Conservation (phyloP, 176 grass and related monocot species). For the Ampelocalamus luodianensis region DNA sequence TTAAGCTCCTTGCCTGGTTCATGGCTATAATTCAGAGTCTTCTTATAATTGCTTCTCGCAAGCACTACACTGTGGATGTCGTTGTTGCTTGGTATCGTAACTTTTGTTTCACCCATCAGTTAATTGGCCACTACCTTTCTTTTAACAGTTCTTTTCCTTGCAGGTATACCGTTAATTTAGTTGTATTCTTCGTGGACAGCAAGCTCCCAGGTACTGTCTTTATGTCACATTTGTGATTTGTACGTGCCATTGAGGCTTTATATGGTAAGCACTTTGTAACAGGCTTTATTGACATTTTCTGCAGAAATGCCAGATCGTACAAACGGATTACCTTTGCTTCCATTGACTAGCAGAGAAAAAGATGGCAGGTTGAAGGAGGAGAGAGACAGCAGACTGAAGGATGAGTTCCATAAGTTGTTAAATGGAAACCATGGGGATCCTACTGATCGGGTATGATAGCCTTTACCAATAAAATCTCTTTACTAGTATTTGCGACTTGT, state of each 20-base stretch:
- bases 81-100: conserved; percentile 84
- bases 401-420: conserved; percentile 80
- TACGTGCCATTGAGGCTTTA: neutral
- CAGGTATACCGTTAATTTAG: conserved; percentile 97
- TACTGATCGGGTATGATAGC: conserved; percentile 69
- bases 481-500: neutral
- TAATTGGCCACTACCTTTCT: neutral
- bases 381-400: conserved; percentile 67
- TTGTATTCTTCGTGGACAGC: conserved; percentile 89
- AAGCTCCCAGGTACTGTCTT: conserved; percentile 80
- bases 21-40: conserved; percentile 83
- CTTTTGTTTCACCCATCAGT: neutral
- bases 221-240: neutral
- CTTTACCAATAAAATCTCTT: neutral
- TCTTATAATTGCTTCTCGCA: conserved; percentile 91
- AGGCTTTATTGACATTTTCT: neutral
- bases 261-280: conserved; percentile 14
- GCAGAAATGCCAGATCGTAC: conserved; percentile 95
- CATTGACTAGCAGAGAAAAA: conserved; percentile 75
- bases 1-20: conserved; percentile 83
- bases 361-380: conserved; percentile 64
- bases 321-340: conserved; percentile 58
- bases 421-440: conserved; percentile 84
- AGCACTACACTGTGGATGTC: conserved; percentile 93
- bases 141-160: neutral